Conservation (phyloP, 768 basidiomycete genomes). For the Xerocomus brunneocitrinus region DNA sequence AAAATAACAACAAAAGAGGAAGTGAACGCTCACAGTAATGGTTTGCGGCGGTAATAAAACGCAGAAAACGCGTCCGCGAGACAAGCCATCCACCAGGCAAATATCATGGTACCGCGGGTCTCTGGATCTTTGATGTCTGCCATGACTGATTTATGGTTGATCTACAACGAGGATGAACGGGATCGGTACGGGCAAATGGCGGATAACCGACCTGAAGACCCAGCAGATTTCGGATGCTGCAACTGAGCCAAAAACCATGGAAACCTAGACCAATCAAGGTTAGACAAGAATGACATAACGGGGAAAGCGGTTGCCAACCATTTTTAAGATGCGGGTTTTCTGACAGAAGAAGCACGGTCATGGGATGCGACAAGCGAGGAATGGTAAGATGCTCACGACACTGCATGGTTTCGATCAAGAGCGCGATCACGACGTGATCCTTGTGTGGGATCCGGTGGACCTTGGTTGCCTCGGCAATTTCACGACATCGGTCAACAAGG, state of each 20-base stretch:
- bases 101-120: conserved; percentile 78
- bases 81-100: conserved; percentile 93
- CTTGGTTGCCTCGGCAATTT: conserved; percentile 83
- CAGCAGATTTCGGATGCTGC: conserved; percentile 72
- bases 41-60: conserved; percentile 81
- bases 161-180: conserved; percentile 39
- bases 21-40: conserved; percentile 50
- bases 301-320: conserved; percentile 41
- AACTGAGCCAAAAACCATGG: conserved; percentile 80
- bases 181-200: conserved; percentile 1
- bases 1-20: conserved; percentile 1
- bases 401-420: conserved; percentile 80
- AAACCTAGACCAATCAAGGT: conserved; percentile 49
- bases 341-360: conserved; percentile 28
- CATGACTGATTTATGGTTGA: conserved; percentile 81
- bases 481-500: conserved; percentile 74
- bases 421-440: conserved; percentile 78
- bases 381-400: conserved; percentile 62
- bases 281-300: conserved; percentile 13
- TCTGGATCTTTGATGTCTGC: conserved; percentile 69
- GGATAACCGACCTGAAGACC: conserved; percentile 56
- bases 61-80: conserved; percentile 79
- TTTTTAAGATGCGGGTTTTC: conserved; percentile 70
- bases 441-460: conserved; percentile 75
- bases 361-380: not conserved